Base-by-base conservation (phyloP, 352 stramenopile genomes). In the Phytophthora citrophthora region DNA sequence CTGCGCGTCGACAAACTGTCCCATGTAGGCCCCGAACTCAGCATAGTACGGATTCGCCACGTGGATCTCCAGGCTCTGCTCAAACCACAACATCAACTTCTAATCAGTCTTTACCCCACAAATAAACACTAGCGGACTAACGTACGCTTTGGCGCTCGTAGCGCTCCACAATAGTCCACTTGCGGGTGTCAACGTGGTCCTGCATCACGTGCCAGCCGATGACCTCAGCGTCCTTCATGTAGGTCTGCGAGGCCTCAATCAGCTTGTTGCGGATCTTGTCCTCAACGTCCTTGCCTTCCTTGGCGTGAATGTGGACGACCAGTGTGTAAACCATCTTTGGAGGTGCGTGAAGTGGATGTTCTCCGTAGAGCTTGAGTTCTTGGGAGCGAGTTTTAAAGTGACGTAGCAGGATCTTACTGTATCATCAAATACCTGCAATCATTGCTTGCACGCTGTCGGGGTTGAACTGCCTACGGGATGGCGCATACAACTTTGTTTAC, bases 11-110 rank as follows among this genome's bases (percentile, higher is more conserved):
- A 69, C 12, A 20, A 69, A 54, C 2, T 41, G 13, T 9, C 29
- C 53, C 34, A 69, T 54, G 36, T 56, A 57, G 46, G 31, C 38
- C 1, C 32, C 31, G 20, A 64, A 69, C 34, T 55, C 47, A 40
- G 52, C 36, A 38, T 64, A 69, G 39, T 64, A 69, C 23, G 61
- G 61, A 32, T 69, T 69, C 18, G 61, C 61, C 24, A 41, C 27
- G 53, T 69, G 61, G 39, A 69, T 69, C 27, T 69, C 58, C 36
- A 66, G 39, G 40, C 55, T 67, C 63, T 71, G 63, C 50, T 49
- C 34, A 32, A 34, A 55, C 3, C 54, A 50, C 13, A 55, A 20
- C 39, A 46, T 49, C 13, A 32, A 26, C 16, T 31, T 20, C 7
- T 5, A 46, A 40, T 56, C 18, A 54, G 34, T 4, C 20, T n/a